phyloP scores from a whole-genome alignment of 768 basidiomycete genomes.

The Amanita fuliginea region DNA sequence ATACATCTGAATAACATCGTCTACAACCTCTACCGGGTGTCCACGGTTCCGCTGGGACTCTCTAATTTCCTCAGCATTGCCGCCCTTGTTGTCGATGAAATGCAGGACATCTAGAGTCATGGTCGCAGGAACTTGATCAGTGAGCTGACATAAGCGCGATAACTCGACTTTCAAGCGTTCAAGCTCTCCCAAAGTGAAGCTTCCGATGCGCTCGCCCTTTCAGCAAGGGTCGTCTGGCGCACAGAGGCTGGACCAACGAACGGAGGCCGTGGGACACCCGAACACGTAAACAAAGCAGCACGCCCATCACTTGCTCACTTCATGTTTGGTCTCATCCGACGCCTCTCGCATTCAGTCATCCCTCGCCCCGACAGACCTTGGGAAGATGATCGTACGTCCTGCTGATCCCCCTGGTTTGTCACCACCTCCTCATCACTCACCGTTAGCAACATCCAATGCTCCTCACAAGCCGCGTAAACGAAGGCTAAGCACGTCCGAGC shows the following conservation, averaged over 20 bases:
- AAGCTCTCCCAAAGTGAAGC: background rate
- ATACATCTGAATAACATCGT: slow-evolving; percentile 90
- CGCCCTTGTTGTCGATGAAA: slow-evolving; percentile 84
- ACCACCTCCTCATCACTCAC: slow-evolving; percentile 6
- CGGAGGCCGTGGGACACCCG: background rate
- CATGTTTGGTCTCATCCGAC: slow-evolving; percentile 66
- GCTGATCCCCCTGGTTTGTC: slow-evolving; percentile 1
- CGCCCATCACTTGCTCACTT: slow-evolving; percentile 1
- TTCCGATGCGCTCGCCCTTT: background rate
- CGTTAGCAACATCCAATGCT: slow-evolving; percentile 62
- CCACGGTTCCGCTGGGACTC: slow-evolving; percentile 91
- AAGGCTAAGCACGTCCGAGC: slow-evolving; percentile 37
- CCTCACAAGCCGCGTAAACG: slow-evolving; percentile 61
- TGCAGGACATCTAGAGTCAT: slow-evolving; percentile 80
- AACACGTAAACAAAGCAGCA: background rate
- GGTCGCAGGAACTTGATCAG: slow-evolving; percentile 6
- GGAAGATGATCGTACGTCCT: slow-evolving; percentile 61
- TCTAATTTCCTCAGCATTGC: slow-evolving; percentile 80
- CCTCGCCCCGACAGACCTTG: slow-evolving; percentile 66
- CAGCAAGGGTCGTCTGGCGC: background rate
- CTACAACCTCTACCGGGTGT: slow-evolving; percentile 82
- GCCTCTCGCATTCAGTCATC: slow-evolving; percentile 59
- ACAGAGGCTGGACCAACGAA: background rate
- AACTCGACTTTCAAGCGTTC: background rate
- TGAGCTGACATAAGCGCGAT: slow-evolving; percentile 1